phyloP scores from a whole-genome alignment of 78 protist species.

The Emiliania huxleyi region DNA sequence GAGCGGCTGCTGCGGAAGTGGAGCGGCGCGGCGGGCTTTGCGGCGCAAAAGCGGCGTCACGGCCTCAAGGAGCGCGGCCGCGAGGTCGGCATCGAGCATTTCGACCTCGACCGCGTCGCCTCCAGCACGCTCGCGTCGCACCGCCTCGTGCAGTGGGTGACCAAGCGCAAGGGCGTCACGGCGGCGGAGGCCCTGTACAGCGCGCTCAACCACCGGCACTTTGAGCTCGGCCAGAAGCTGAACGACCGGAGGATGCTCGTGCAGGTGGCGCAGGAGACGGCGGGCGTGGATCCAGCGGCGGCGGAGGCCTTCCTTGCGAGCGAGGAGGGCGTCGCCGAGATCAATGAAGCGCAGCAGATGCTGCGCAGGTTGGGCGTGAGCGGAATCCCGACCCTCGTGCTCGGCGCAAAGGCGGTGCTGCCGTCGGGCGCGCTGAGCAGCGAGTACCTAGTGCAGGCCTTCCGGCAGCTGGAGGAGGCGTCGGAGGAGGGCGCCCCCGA shows the following conservation, averaged over 20 bases:
- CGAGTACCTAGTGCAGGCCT: too few relatives aligned
- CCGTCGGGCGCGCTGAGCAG: not conserved
- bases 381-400: not conserved
- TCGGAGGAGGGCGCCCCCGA: too few relatives aligned
- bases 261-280: not conserved
- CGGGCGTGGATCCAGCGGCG: not conserved
- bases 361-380: not conserved
- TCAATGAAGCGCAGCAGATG: not conserved
- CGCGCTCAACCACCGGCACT: not conserved
- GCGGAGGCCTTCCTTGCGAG: not conserved
- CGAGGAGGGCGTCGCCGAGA: not conserved
- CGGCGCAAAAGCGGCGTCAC: not conserved
- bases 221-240: not conserved
- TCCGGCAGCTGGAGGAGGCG: too few relatives aligned
- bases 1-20: conserved; percentile 1
- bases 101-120: not conserved
- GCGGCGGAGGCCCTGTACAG: not conserved
- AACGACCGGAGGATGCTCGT: not conserved
- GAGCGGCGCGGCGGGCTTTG: not conserved
- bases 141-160: conserved; percentile 4
- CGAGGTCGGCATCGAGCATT: not conserved
- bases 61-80: not conserved
- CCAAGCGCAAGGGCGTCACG: not conserved
- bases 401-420: not conserved
- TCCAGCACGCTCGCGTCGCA: not conserved